phyloP scores from a whole-genome alignment of 345 rosid genomes.

The Arabis alpina region DNA sequence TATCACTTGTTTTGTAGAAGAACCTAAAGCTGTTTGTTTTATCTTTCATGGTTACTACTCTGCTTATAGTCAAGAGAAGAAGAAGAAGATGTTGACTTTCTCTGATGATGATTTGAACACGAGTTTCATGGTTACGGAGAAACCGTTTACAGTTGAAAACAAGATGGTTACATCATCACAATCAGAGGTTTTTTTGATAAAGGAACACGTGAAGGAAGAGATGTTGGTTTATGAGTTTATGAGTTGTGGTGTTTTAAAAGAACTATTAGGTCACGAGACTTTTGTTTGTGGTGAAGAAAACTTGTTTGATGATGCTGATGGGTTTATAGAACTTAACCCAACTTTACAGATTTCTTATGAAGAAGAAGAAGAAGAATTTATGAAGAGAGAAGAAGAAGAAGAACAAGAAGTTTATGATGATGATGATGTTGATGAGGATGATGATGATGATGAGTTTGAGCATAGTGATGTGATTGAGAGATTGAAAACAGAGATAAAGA shows the following conservation, averaged over 20 bases:
- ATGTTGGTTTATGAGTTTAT: constrained; percentile 40
- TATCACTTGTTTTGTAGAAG: constrained; percentile 57
- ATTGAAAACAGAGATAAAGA: constrained; percentile 62
- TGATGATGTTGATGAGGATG: constrained; percentile 21
- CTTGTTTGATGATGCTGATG: constrained; percentile 35
- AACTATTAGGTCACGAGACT: constrained; percentile 35
- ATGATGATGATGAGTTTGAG: constrained; percentile 53
- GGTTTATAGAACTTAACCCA: constrained; percentile 53
- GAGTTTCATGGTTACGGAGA: constrained; percentile 24
- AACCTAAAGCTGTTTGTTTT: constrained; percentile 50
- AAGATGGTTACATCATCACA: constrained; percentile 19
- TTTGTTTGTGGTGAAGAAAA: constrained; percentile 27
- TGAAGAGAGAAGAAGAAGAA: constrained; percentile 34
- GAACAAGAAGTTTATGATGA: constrained; percentile 37
- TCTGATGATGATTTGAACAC: constrained; percentile 14
- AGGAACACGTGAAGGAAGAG: constrained; percentile 35
- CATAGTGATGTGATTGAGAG: constrained; percentile 63
- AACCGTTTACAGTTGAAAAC: constrained; percentile 27
- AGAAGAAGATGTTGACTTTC: constrained; percentile 28
- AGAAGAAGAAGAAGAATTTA: constrained; percentile 14
- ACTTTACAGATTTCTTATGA: constrained; percentile 34
- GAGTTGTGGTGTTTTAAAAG: constrained; percentile 27
- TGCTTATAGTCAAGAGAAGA: constrained; percentile 19
- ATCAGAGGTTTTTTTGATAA: constrained; percentile 2
- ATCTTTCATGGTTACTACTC: constrained; percentile 46